These are phyloP conservation scores for Hyphopichia burtonii DNA, from an alignment of 1,139 yeast species.

Conservation along the genomic window DNA sequence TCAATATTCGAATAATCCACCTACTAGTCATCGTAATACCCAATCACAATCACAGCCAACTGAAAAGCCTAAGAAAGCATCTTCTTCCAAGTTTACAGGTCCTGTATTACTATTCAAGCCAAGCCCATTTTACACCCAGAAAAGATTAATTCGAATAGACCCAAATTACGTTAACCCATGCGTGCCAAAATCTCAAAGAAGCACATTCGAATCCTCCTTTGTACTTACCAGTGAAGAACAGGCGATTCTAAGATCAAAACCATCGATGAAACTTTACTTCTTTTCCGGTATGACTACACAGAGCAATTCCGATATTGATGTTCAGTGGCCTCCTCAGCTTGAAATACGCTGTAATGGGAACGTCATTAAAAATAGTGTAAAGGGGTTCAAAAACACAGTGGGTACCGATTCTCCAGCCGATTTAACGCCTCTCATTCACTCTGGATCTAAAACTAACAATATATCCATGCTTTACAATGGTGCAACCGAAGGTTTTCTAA, in stretches of 20 bases:
- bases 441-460: constrained; percentile 30
- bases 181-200: constrained; percentile 18
- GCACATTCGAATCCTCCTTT: constrained; percentile 25
- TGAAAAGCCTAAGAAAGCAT: not conserved
- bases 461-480: constrained; percentile 55
- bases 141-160: constrained; percentile 42
- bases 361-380: constrained; percentile 47
- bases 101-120: constrained; percentile 31
- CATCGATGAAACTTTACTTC: constrained; percentile 28
- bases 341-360: constrained; percentile 53
- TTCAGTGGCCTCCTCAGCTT: constrained; percentile 60
- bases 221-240: constrained; percentile 39
- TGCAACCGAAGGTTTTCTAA: constrained; percentile 40
- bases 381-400: constrained; percentile 59
- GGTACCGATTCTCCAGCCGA: constrained; percentile 73
- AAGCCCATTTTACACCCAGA: constrained; percentile 52
- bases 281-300: constrained; percentile 42
- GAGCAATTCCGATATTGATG: constrained; percentile 32
- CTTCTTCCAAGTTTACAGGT: not conserved
- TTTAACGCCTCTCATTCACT: constrained; percentile 44
- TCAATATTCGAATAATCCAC: constrained; percentile 9
- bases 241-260: not conserved
- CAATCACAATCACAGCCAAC: not conserved
- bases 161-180: constrained; percentile 34
- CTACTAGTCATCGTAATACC: not conserved